Evolutionary conservation across 2,329 filamentous ascomycete genomes (phyloP).

Genomic region (Aspergillus melleus): DNA sequence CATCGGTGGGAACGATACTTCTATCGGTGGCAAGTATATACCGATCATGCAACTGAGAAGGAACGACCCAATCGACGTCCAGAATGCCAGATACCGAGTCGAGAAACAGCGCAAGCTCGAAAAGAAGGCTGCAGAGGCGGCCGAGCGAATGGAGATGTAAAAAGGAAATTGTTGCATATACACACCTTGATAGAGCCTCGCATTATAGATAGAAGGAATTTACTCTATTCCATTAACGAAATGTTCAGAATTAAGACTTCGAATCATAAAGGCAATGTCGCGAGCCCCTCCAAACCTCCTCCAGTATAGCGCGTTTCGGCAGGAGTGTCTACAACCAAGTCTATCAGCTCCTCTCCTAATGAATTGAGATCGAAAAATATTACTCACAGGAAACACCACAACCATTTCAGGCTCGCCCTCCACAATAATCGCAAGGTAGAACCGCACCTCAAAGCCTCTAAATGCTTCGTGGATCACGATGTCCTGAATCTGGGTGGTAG

Average conservation of each 20-base stretch:
- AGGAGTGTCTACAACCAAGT: conserved; percentile 56
- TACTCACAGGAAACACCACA: conserved; percentile 81
- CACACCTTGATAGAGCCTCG: conserved; percentile 12
- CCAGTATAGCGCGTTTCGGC: conserved; percentile 72
- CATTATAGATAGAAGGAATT: not conserved
- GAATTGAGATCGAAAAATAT: not conserved
- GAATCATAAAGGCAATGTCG: conserved; percentile 78
- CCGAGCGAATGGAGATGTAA: conserved; percentile 13
- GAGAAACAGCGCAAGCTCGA: conserved; percentile 47
- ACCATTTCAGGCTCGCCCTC: conserved; percentile 85
- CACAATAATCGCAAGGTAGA: conserved; percentile 87
- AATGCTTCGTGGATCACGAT: conserved; percentile 96
- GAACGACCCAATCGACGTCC: conserved; percentile 60
- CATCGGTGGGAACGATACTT: conserved; percentile 56
- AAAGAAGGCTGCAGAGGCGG: conserved; percentile 28
- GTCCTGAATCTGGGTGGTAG: conserved; percentile 87
- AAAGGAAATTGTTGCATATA: conserved; percentile 11
- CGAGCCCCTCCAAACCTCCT: conserved; percentile 86
- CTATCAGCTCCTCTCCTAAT: conserved; percentile 4
- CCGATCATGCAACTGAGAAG: conserved; percentile 57
- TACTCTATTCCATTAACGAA: not conserved
- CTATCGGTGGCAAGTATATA: conserved; percentile 58
- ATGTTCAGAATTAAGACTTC: conserved; percentile 41
- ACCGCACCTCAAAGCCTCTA: conserved; percentile 83
- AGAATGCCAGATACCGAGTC: conserved; percentile 60